Percentiles rank a stretch among this genome's conserved stretches.
Conservation (phyloP, 2,329 filamentous ascomycete genomes). For the Fusarium liriodendri region DNA sequence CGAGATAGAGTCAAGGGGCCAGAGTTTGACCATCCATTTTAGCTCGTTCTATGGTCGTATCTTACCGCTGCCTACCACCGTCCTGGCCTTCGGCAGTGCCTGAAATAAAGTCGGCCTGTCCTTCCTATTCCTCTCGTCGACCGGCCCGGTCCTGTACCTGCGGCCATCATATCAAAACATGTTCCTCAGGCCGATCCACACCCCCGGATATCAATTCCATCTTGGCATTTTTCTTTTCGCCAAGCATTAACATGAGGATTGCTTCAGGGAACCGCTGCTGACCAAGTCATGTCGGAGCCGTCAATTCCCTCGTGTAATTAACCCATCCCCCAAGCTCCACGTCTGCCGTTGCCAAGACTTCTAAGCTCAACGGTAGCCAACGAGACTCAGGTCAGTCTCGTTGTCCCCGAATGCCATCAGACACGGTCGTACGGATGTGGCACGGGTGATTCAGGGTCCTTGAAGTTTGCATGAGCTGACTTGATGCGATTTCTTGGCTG, state of each 20-base stretch:
- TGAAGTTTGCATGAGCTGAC: neutral
- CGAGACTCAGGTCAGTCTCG: neutral
- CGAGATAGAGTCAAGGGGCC: conserved; percentile 6
- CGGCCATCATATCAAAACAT: conserved; percentile 2
- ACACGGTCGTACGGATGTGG: neutral
- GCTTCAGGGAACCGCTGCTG: neutral
- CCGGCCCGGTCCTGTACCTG: conserved; percentile 36
- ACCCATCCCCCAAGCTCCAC: neutral
- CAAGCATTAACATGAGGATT: conserved; percentile 16
- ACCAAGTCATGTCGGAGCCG: neutral
- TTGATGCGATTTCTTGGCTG: neutral
- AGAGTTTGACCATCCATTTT: conserved; percentile 2
- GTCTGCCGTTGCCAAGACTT: neutral
- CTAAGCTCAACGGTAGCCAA: neutral
- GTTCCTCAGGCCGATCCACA: conserved; percentile 18
- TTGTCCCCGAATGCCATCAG: neutral
- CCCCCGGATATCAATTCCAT: conserved; percentile 24
- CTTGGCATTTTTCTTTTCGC: conserved; percentile 17
- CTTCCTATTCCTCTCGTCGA: conserved; percentile 20
- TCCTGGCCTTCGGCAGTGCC: conserved; percentile 9
- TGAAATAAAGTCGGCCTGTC: conserved; percentile 9
- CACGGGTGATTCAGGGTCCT: neutral
- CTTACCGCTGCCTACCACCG: neutral
- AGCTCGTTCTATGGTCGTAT: neutral
- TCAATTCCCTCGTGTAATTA: neutral